Evolutionary conservation across 2,329 filamentous ascomycete genomes (phyloP).

Genomic region (Colletotrichum sp.): DNA sequence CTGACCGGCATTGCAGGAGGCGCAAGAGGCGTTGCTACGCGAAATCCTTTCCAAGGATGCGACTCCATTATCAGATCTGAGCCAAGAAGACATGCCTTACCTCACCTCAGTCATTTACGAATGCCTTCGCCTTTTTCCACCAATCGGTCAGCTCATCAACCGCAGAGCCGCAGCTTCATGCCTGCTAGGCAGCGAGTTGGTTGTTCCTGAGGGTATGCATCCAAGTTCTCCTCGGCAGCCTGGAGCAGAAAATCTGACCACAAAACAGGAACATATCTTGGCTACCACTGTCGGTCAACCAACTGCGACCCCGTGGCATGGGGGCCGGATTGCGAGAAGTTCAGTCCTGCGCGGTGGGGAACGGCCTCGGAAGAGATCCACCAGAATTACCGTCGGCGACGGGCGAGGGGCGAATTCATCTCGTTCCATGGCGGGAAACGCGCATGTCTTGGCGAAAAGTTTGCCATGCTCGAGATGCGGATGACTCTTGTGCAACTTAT

Average conservation of each 20-base stretch:
- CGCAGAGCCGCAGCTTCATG: slow-evolving; percentile 34
- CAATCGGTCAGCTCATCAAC: slow-evolving; percentile 55
- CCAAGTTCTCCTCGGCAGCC: neutral
- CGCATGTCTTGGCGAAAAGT: slow-evolving; percentile 45
- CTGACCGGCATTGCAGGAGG: slow-evolving; percentile 21
- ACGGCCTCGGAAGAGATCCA: slow-evolving; percentile 36
- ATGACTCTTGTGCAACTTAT: slow-evolving; percentile 37
- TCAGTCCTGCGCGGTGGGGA: slow-evolving; percentile 45
- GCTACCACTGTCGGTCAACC: slow-evolving; percentile 44
- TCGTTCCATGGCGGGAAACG: slow-evolving; percentile 45
- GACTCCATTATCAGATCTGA: slow-evolving; percentile 19
- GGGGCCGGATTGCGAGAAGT: slow-evolving; percentile 38
- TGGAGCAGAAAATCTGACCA: neutral
- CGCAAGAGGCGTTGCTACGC: slow-evolving; percentile 34
- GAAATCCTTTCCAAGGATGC: slow-evolving; percentile 30
- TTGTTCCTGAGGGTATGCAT: slow-evolving; percentile 29
- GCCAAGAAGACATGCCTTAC: slow-evolving; percentile 39
- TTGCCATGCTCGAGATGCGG: slow-evolving; percentile 41
- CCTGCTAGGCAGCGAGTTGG: slow-evolving; percentile 32
- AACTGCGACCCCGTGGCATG: slow-evolving; percentile 37
- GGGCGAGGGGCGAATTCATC: slow-evolving; percentile 42
- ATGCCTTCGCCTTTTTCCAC: slow-evolving; percentile 51
- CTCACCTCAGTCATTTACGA: slow-evolving; percentile 51
- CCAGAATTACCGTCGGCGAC: slow-evolving; percentile 36
- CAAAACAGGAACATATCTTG: slow-evolving; percentile 38